phyloP scores from a whole-genome alignment of 108 stramenopile genomes.

The Nitzschia inconspicua region DNA sequence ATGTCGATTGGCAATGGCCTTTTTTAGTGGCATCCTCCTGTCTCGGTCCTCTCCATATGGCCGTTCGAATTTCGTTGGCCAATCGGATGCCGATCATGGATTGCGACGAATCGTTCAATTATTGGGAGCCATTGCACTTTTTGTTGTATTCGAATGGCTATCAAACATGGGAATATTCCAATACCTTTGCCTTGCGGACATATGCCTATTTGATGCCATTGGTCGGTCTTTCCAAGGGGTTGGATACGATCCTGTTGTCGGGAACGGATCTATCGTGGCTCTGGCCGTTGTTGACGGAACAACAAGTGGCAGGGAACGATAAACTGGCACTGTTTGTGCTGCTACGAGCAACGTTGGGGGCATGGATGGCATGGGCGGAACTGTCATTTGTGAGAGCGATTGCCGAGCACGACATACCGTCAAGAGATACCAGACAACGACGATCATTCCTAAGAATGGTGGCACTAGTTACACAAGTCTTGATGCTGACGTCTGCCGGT shows the following conservation, averaged over 20 bases:
- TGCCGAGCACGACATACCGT: not conserved
- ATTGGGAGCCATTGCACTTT: conserved; percentile 98
- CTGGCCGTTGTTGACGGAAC: conserved; percentile 25
- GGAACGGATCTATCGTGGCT: conserved; percentile 9
- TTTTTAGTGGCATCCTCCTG: no score
- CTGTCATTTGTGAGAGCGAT: conserved; percentile 32
- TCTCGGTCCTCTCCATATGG: conserved; percentile 51
- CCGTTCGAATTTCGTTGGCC: conserved; percentile 52
- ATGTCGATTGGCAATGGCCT: no score
- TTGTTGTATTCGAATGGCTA: conserved; percentile 67
- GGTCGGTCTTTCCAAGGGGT: not conserved
- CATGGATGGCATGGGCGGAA: conserved; percentile 34
- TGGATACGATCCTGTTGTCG: conserved; percentile 12
- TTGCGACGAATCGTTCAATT: conserved; percentile 98
- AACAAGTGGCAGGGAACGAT: not conserved
- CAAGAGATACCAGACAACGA: not conserved
- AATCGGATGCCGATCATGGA: conserved; percentile 88
- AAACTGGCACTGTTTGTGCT: conserved; percentile 50
- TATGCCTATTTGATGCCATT: conserved; percentile 87
- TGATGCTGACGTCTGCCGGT: conserved; percentile 64
- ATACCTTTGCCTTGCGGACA: conserved; percentile 89
- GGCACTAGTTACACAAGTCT: conserved; percentile 35
- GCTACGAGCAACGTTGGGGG: conserved; percentile 44
- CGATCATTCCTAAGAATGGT: conserved; percentile 3
- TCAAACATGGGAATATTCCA: conserved; percentile 96